Percentiles rank a stretch among this genome's conserved stretches.
Conservation (phyloP, 768 basidiomycete genomes). For the Amanita thiersii region DNA sequence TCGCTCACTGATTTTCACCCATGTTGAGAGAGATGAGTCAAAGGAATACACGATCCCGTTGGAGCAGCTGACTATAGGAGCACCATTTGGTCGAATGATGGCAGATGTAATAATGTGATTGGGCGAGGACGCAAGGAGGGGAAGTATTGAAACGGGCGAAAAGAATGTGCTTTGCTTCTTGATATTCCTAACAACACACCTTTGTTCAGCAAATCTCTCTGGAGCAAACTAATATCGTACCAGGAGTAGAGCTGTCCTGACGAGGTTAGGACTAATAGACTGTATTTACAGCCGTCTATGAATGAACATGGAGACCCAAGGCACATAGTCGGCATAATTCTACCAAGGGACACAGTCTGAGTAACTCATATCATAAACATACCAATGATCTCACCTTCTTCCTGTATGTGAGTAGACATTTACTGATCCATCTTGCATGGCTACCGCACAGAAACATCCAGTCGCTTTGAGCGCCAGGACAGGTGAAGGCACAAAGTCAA, state of each 20-base stretch:
- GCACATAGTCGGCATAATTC: conserved; percentile 69
- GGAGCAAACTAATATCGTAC: conserved; percentile 30
- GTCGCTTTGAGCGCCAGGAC: conserved; percentile 64
- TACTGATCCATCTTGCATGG: conserved; percentile 72
- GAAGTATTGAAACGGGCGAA: conserved; percentile 51
- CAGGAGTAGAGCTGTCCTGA: conserved; percentile 69
- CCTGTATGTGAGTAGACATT: conserved; percentile 81
- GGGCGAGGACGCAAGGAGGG: conserved; percentile 48
- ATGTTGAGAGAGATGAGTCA: conserved; percentile 55
- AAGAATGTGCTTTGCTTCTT: conserved; percentile 60
- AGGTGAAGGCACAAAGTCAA: conserved; percentile 78
- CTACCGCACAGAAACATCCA: conserved; percentile 62
- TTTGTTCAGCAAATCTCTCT: neutral
- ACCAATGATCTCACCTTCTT: conserved; percentile 49
- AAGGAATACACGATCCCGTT: conserved; percentile 77
- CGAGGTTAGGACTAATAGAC: conserved; percentile 66
- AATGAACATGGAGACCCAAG: conserved; percentile 66
- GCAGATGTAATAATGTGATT: conserved; percentile 58
- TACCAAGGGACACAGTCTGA: conserved; percentile 23
- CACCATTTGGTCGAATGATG: conserved; percentile 69
- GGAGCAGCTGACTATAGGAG: conserved; percentile 69
- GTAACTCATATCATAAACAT: conserved; percentile 1
- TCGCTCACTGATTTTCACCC: conserved; percentile 68
- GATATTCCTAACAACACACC: conserved; percentile 50
- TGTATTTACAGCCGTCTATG: conserved; percentile 56